Evolutionary conservation across 179 eudicot genomes (phyloP).

Genomic region (Vitellaria paradoxa): DNA sequence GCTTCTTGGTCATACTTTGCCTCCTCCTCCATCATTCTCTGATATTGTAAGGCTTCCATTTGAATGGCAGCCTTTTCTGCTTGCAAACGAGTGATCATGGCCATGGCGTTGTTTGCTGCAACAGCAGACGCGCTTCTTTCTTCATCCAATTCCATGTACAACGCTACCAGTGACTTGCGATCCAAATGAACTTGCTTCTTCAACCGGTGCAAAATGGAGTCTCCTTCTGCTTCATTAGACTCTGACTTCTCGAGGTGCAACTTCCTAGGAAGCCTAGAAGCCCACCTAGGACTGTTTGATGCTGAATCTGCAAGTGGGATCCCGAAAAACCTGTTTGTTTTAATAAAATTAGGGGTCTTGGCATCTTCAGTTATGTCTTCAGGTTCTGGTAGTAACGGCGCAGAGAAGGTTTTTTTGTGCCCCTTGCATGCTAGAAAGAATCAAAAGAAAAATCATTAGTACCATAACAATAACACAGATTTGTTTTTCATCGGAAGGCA

Average conservation of each 20-base stretch:
- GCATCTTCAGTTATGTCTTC: conserved; percentile 31
- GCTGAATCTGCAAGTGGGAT: conserved; percentile 48
- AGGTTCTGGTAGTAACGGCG: conserved; percentile 36
- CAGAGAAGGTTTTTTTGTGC: conserved; percentile 34
- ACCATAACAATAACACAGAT: too few relatives aligned
- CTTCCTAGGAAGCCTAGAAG: conserved; percentile 42
- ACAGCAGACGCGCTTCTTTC: conserved; percentile 86
- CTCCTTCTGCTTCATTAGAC: conserved; percentile 24
- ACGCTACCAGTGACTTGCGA: conserved; percentile 31
- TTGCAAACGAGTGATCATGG: conserved; percentile 90
- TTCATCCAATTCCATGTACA: conserved; percentile 78
- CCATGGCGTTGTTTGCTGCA: conserved; percentile 97
- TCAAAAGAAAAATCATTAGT: background rate
- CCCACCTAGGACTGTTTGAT: conserved; percentile 55
- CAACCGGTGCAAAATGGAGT: conserved; percentile 26
- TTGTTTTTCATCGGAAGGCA: too few relatives aligned
- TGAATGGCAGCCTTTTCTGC: conserved; percentile 89
- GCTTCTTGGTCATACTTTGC: conserved; percentile 69
- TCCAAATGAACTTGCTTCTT: conserved; percentile 57
- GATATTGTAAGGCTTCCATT: conserved; percentile 93
- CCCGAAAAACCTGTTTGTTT: conserved; percentile 39
- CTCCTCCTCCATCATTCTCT: conserved; percentile 97
- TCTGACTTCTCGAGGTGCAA: conserved; percentile 41
- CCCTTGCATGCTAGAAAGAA: conserved; percentile 34
- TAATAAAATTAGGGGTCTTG: conserved; percentile 30